Evolutionary conservation across 495 filamentous ascomycete species (phyloP).

Genomic region (Trichocladium uniseriatum): DNA sequence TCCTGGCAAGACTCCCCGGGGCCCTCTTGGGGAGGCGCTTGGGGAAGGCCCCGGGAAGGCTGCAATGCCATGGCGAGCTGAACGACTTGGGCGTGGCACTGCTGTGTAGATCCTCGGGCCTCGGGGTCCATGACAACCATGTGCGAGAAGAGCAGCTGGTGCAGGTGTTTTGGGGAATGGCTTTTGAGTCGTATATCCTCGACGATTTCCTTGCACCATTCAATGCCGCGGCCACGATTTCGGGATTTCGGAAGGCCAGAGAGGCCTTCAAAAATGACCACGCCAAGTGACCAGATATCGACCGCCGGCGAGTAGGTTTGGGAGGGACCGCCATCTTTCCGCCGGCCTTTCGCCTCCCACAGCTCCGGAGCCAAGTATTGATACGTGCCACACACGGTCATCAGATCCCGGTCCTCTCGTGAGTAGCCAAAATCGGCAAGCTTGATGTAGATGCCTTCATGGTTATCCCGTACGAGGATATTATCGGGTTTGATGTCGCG

Average conservation of each 20-base stretch:
- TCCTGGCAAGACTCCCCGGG: too few relatives aligned
- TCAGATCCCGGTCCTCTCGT: not conserved
- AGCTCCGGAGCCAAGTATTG: not conserved
- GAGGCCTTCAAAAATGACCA: not conserved
- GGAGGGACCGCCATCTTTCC: not conserved
- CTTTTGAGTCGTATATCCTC: not conserved
- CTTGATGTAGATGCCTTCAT: constrained; percentile 1
- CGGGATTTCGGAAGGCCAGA: not conserved
- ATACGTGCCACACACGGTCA: not conserved
- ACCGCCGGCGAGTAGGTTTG: not conserved
- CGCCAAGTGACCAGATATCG: not conserved
- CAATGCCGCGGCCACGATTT: not conserved
- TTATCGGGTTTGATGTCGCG: constrained; percentile 10
- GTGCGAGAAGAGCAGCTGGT: not conserved
- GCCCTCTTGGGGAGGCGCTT: too few relatives aligned
- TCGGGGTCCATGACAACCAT: not conserved
- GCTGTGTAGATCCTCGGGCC: not conserved
- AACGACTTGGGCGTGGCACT: not conserved
- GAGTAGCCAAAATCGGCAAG: constrained; percentile 5
- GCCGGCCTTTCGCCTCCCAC: not conserved
- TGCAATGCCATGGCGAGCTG: too few relatives aligned
- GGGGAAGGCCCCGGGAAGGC: too few relatives aligned
- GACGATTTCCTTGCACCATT: not conserved
- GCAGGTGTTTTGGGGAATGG: not conserved
- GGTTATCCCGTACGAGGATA: not conserved